These are phyloP conservation scores for Parasarocladium wereldwijsianum DNA, from an alignment of 2,329 filamentous ascomycete species.

Conservation along the genomic window DNA sequence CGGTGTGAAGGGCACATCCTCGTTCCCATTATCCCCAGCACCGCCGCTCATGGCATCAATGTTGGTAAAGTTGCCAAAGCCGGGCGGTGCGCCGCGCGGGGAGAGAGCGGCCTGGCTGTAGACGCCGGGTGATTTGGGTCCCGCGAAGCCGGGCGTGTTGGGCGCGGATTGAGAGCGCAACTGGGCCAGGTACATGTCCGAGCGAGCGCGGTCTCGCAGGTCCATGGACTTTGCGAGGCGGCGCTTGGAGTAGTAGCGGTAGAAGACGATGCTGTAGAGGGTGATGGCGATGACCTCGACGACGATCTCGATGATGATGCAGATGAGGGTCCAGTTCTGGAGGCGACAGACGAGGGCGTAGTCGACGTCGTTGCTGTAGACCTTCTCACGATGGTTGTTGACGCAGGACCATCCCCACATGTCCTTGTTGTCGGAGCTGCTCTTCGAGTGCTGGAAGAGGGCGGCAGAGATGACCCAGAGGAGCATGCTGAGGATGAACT, in stretches of 20 bases:
- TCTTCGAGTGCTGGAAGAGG: slow-evolving; percentile 64
- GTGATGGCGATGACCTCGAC: slow-evolving; percentile 82
- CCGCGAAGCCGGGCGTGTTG: slow-evolving; percentile 86
- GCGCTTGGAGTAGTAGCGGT: slow-evolving; percentile 93
- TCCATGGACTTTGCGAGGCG: slow-evolving; percentile 96
- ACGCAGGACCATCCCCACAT: slow-evolving; percentile 98
- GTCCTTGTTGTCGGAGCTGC: slow-evolving; percentile 60
- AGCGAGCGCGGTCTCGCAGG: slow-evolving; percentile 80
- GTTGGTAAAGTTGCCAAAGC: slow-evolving; percentile 35
- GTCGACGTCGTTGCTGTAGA: slow-evolving; percentile 70
- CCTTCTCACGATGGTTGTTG: slow-evolving; percentile 62
- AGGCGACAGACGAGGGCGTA: slow-evolving; percentile 87
- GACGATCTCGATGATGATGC: slow-evolving; percentile 92
- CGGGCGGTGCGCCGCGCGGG: slow-evolving; percentile 43
- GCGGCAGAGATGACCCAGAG: slow-evolving; percentile 86
- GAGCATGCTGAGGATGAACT: slow-evolving; percentile 78
- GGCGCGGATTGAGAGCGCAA: slow-evolving; percentile 76
- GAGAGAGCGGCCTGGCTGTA: slow-evolving; percentile 34
- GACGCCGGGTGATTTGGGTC: slow-evolving; percentile 42
- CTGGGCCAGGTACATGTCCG: slow-evolving; percentile 85
- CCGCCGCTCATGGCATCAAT: slow-evolving; percentile 18
- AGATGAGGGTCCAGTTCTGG: slow-evolving; percentile 87
- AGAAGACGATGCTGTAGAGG: slow-evolving; percentile 91
- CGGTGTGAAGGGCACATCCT: slow-evolving; percentile 35
- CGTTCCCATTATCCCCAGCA: not conserved